Evolutionary conservation across 1,284 basidiomycete species (phyloP).

Genomic region (Trametes versicolor): DNA sequence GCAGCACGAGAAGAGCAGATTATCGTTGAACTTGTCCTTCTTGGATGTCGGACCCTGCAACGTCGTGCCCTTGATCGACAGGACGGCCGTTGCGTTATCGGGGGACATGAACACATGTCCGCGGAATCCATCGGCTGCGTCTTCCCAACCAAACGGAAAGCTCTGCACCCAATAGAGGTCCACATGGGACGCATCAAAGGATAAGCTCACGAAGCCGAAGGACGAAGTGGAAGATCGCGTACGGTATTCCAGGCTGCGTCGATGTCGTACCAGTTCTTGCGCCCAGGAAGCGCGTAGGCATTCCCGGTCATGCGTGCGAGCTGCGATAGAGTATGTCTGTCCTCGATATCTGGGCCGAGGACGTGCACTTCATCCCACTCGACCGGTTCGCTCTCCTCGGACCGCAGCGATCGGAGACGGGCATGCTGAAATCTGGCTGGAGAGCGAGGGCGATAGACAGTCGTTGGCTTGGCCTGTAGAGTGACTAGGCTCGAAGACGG

Average conservation of each 20-base stretch:
- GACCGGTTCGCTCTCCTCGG: conserved; percentile 58
- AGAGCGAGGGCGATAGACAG: conserved; percentile 69
- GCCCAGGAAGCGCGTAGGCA: conserved; percentile 81
- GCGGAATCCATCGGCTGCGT: conserved; percentile 83
- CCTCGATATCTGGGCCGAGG: conserved; percentile 77
- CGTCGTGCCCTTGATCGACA: conserved; percentile 97
- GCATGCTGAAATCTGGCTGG: conserved; percentile 59
- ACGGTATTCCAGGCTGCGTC: conserved; percentile 81
- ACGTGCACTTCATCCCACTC: conserved; percentile 67
- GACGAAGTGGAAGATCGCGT: conserved; percentile 43
- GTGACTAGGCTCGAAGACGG: conserved; percentile 33
- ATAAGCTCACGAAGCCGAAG: conserved; percentile 5
- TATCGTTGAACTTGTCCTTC: conserved; percentile 97
- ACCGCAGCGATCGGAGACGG: conserved; percentile 58
- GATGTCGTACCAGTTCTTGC: conserved; percentile 87
- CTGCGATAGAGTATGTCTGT: conserved; percentile 84
- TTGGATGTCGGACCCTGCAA: conserved; percentile 84
- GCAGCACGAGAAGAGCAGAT: conserved; percentile 96
- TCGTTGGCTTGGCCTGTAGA: conserved; percentile 62
- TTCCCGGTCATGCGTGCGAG: conserved; percentile 93
- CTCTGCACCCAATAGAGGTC: conserved; percentile 56
- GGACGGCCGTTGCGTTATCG: conserved; percentile 85
- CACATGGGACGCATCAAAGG: background rate
- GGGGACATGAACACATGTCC: conserved; percentile 90
- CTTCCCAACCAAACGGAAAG: conserved; percentile 93